These are phyloP conservation scores for Collybiopsis luxurians DNA, from an alignment of 768 basidiomycete genomes.

Conservation along the genomic window DNA sequence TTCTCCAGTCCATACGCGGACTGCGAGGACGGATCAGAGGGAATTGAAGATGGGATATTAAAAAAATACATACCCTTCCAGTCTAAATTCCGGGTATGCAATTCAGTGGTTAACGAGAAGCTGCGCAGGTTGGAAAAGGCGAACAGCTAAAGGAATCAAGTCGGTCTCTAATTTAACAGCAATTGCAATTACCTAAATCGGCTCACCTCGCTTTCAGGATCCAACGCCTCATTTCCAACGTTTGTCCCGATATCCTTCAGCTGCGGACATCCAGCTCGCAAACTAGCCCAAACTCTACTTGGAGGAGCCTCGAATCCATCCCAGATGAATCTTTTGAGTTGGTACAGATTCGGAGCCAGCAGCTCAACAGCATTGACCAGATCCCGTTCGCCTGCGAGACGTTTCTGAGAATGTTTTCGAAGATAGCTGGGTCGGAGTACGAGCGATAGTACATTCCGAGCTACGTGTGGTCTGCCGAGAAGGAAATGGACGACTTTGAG, in stretches of 20 bases:
- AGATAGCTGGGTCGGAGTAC: constrained; percentile 19
- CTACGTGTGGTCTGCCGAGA: constrained; percentile 9
- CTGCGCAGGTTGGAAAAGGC: constrained; percentile 18
- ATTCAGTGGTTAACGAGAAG: constrained; percentile 18
- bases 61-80: background rate
- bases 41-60: background rate
- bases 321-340: constrained; percentile 21
- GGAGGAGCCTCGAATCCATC: constrained; percentile 20
- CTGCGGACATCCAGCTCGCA: constrained; percentile 21
- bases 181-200: too few species aligned
- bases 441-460: constrained; percentile 15
- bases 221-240: constrained; percentile 14
- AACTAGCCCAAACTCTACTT: constrained; percentile 18
- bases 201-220: constrained; percentile 21
- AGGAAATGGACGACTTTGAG: constrained; percentile 1
- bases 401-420: constrained; percentile 9
- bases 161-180: too few species aligned
- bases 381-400: constrained; percentile 12
- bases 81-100: background rate
- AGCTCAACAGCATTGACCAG: constrained; percentile 12
- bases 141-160: constrained; percentile 19
- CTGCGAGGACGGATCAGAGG: background rate
- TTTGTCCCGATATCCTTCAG: constrained; percentile 19
- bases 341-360: constrained; percentile 14
- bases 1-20: background rate